Evolutionary conservation across 1,139 yeast genomes (phyloP), one percentile per base, ranked within the genome.

Genomic region (Hanseniaspora sp.): DNA sequence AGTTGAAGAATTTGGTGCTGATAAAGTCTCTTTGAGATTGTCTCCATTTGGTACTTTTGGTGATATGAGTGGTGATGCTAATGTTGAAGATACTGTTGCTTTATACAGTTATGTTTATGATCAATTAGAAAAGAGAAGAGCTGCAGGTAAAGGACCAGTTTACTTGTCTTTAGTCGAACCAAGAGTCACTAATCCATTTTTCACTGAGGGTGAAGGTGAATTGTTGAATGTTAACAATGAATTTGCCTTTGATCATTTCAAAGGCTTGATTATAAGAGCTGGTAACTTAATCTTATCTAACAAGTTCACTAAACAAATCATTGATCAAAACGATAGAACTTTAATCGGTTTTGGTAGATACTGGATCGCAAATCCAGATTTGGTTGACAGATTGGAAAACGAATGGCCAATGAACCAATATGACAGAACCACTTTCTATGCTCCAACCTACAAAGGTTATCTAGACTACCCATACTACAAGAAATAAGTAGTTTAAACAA

Each of bases 121-220:
- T 38, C 63, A 67, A 56, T 56, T 68, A 38, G 67, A 69, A 54
- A 78, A 61, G 54, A 66, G 72, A 58, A 65, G 60, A 30, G 64
- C 61, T 31, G 40, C 31, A 18, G 75, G 75, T 46, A 67, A 71
- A 43, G 61, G 69, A 43, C 59, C 78, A 23, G 83, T 84, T 1
- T 80, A 72, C 62, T 57, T 81, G 17, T 79, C 78, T 55, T 53
- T 78, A 46, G 76, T 79, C 37, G 85, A 80, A 62, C 76, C 77
- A 48, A 62, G 69, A 57, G 67, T 65, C 46, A 56, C 59, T 56
- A 56, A 66, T 63, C 48, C 49, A 17, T 38, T 39, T 12, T 31
- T 38, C 34, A 13, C 43, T 34, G 56, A 54, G 23, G 54, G 53
- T 29, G 46, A 45, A 15, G 43, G 48, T 58, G 63, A 51, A 54